A percentile compares a stretch with the other conserved stretches of the same genome.
Evolutionary conservation across 768 basidiomycete genomes (phyloP).

Genomic region (Peribolospora kevripleyi): DNA sequence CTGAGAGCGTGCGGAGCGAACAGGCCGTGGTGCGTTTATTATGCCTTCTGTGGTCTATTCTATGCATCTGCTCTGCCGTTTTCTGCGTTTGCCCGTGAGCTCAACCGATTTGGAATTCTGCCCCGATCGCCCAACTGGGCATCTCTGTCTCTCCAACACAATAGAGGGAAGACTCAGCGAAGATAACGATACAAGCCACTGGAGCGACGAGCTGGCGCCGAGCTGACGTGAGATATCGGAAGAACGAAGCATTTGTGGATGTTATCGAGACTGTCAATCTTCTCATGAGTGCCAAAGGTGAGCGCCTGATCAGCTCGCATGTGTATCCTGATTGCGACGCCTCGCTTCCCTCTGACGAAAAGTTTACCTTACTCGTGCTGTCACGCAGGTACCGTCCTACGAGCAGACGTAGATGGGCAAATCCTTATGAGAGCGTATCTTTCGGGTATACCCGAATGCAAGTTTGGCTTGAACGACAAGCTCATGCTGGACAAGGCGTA

Average conservation of each 20-base stretch:
- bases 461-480: slow-evolving; percentile 96
- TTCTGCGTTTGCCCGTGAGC: too few species aligned
- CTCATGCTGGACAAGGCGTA: slow-evolving; percentile 57
- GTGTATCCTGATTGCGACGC: neutral
- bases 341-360: neutral
- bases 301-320: slow-evolving; percentile 7
- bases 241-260: slow-evolving; percentile 99
- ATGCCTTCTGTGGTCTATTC: neutral
- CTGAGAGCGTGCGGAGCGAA: slow-evolving; percentile 76
- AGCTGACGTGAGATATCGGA: slow-evolving; percentile 91
- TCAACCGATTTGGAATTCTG: neutral
- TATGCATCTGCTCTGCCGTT: neutral
- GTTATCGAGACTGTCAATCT: slow-evolving; percentile 92
- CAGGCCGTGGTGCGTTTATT: slow-evolving; percentile 43
- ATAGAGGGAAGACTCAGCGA: slow-evolving; percentile 76
- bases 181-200: slow-evolving; percentile 90
- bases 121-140: neutral
- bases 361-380: neutral
- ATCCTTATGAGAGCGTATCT: slow-evolving; percentile 96
- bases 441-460: slow-evolving; percentile 91
- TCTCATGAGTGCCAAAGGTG: slow-evolving; percentile 91
- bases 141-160: neutral
- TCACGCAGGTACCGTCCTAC: slow-evolving; percentile 52
- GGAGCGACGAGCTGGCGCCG: slow-evolving; percentile 89
- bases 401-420: slow-evolving; percentile 95